phyloP scores from a whole-genome alignment of 805 yeast species.

The Ogataea ramenticola region DNA sequence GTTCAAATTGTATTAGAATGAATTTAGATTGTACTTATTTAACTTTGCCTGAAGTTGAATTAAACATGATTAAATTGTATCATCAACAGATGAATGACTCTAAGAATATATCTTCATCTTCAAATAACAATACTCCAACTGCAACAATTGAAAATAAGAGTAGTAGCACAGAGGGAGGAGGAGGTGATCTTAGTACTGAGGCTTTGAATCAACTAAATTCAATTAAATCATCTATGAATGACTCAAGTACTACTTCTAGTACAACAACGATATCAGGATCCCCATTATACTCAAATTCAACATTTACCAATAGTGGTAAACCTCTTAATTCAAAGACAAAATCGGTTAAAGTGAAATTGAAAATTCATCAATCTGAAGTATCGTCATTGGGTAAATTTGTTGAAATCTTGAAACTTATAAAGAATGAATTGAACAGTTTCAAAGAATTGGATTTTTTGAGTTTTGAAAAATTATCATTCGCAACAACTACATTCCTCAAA shows the following conservation, averaged over 20 bases:
- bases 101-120: too few species aligned
- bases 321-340: not conserved
- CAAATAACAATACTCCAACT: not conserved
- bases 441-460: not conserved
- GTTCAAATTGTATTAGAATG: constrained; percentile 45
- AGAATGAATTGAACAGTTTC: constrained; percentile 1
- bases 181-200: too few species aligned
- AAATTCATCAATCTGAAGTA: constrained; percentile 1
- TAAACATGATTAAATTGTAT: not conserved
- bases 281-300: too few species aligned
- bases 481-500: constrained; percentile 3
- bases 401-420: not conserved
- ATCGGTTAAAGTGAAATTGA: constrained; percentile 1
- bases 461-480: constrained; percentile 3
- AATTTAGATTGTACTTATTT: constrained; percentile 43
- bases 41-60: constrained; percentile 1
- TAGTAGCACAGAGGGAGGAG: constrained; percentile 7
- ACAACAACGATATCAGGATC: too few species aligned
- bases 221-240: too few species aligned
- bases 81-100: not conserved
- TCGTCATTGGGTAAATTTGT: not conserved
- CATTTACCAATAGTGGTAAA: not conserved
- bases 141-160: too few species aligned
- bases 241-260: too few species aligned
- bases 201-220: too few species aligned